Evolutionary conservation across 257 asterid species (phyloP).

Genomic region (Solanum chilense): DNA sequence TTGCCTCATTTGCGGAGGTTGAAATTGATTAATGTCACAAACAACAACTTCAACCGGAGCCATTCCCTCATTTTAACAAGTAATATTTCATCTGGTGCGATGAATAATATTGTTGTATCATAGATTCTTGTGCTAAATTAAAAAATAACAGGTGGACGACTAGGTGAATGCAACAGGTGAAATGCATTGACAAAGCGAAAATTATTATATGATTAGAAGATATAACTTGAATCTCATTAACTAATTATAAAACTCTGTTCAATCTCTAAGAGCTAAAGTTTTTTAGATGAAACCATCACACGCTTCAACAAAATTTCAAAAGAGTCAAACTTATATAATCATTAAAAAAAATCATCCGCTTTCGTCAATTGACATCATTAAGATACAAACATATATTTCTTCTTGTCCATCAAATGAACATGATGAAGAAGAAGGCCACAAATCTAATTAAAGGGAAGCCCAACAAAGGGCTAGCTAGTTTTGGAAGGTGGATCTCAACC

Average conservation of each 20-base stretch:
- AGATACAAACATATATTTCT: background rate
- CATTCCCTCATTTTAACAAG: no score
- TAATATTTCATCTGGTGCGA: no score
- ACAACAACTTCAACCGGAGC: no score
- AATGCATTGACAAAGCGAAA: background rate
- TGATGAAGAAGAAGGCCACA: background rate
- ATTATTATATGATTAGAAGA: background rate
- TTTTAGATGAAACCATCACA: background rate
- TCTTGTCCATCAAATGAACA: background rate
- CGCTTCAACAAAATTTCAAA: background rate
- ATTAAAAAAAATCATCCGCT: background rate
- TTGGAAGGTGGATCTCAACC: background rate
- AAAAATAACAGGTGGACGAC: background rate
- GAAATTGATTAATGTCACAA: no score
- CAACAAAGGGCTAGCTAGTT: background rate
- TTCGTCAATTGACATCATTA: background rate
- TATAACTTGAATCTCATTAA: background rate
- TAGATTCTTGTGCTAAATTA: background rate
- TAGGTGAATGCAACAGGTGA: background rate
- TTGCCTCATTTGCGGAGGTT: no score
- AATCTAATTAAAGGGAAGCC: background rate
- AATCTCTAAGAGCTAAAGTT: background rate
- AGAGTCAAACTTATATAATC: background rate
- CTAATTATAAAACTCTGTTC: background rate
- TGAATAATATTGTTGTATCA: background rate